Evolutionary conservation across 2,329 filamentous ascomycete genomes (phyloP).

Genomic region (Macrophomina pseudophaseolina): DNA sequence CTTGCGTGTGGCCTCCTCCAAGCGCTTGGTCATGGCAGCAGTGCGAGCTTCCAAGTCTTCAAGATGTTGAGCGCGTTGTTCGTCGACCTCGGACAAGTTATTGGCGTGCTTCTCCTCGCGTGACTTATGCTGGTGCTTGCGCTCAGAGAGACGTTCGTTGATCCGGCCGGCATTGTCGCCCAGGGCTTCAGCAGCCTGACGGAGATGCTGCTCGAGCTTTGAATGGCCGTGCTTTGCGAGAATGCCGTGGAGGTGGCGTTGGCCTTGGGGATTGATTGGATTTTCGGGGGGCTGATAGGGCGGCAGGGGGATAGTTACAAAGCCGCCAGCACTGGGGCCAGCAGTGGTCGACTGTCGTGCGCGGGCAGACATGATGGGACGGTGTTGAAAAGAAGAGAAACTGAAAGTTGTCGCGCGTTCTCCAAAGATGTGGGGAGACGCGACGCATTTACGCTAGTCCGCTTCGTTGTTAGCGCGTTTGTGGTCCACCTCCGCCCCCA

Average conservation of each 20-base stretch:
- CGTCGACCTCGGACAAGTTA: constrained; percentile 36
- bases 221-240: constrained; percentile 54
- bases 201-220: constrained; percentile 54
- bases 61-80: constrained; percentile 48
- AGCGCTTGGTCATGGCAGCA: constrained; percentile 55
- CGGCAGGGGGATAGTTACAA: constrained; percentile 41
- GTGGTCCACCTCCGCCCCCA: no score
- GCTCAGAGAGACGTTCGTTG: constrained; percentile 58
- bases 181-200: constrained; percentile 53
- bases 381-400: background rate
- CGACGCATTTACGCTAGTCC: constrained; percentile 8
- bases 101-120: constrained; percentile 30
- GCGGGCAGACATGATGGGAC: constrained; percentile 3
- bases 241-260: background rate
- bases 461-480: background rate
- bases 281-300: constrained; percentile 60
- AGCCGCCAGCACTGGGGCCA: constrained; percentile 6
- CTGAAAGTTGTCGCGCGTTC: background rate
- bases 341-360: constrained; percentile 1
- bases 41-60: constrained; percentile 52
- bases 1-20: constrained; percentile 64
- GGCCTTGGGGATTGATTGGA: constrained; percentile 50
- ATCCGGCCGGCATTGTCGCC: constrained; percentile 57
- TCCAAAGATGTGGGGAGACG: constrained; percentile 16
- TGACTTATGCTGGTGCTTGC: constrained; percentile 42